A percentile compares a stretch with the other conserved stretches of the same genome.
These are phyloP conservation scores for Wickerhamomyces queroliae DNA, from an alignment of 805 yeast genomes.

Conservation along the genomic window DNA sequence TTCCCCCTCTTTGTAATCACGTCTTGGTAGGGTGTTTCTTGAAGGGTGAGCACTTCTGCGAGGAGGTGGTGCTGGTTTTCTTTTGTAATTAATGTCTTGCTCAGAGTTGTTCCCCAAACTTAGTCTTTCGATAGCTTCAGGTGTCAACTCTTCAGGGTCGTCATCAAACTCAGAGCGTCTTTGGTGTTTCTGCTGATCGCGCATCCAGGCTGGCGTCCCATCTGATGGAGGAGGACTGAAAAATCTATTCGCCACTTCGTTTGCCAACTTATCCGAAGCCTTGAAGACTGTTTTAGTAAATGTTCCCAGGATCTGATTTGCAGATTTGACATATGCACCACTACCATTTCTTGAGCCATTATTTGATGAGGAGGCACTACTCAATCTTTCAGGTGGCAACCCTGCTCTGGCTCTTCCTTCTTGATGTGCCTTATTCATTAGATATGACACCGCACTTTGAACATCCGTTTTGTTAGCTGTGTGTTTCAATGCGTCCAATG, in stretches of 20 bases:
- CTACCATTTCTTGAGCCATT: conserved; percentile 1
- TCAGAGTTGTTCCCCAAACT: neutral
- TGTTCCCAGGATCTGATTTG: conserved; percentile 15
- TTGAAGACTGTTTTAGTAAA: conserved; percentile 16
- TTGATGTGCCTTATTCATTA: conserved; percentile 56
- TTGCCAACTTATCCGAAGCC: conserved; percentile 16
- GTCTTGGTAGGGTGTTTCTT: neutral
- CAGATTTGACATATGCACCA: conserved; percentile 1
- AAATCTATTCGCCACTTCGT: conserved; percentile 26
- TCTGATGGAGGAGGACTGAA: conserved; percentile 21
- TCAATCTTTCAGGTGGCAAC: conserved; percentile 6
- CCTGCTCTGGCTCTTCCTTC: conserved; percentile 27
- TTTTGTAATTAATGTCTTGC: neutral
- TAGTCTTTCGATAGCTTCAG: conserved; percentile 12
- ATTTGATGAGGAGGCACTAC: conserved; percentile 9
- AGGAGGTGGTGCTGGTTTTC: neutral
- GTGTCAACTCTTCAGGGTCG: conserved; percentile 41
- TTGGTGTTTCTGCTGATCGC: conserved; percentile 43
- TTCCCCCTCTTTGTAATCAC: neutral
- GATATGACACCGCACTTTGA: conserved; percentile 56
- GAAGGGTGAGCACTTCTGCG: conserved; percentile 2
- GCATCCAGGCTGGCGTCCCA: conserved; percentile 73
- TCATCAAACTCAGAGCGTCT: conserved; percentile 32
- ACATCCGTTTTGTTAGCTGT: conserved; percentile 50
- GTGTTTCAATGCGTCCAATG: conserved; percentile 51